Conservation (phyloP, 768 basidiomycete species). For the Russula virescens region DNA sequence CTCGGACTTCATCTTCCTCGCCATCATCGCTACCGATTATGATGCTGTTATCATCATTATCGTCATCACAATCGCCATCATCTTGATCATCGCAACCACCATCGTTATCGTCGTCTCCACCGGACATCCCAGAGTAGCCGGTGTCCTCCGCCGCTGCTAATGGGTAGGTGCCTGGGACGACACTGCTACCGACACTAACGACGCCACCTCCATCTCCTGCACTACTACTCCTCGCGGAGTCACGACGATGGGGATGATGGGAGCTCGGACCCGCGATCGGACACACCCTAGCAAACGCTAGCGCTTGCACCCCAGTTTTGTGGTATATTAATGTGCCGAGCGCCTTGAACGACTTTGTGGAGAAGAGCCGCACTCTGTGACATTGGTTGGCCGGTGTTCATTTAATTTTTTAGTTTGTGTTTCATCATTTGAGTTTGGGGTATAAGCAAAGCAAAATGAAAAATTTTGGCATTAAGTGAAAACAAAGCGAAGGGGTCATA, state of each 20-base stretch:
- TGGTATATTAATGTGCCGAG: conserved; percentile 85
- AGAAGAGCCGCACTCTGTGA: conserved; percentile 72
- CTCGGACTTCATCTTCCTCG: not conserved
- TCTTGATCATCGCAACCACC: not conserved
- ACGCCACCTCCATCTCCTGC: not conserved
- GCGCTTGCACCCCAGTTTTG: conserved; percentile 65
- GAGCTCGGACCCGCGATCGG: not conserved
- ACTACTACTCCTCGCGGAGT: not conserved
- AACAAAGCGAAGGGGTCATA: not conserved
- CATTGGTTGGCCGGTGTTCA: not conserved
- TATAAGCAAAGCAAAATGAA: too few relatives aligned
- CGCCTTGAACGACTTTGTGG: conserved; percentile 70
- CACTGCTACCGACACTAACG: too few relatives aligned
- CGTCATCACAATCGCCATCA: not conserved
- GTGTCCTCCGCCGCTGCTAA: too few relatives aligned
- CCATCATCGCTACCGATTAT: too few relatives aligned
- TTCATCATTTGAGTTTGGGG: too few relatives aligned
- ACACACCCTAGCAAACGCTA: conserved; percentile 55
- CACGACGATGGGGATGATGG: not conserved
- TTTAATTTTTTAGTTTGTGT: not conserved
- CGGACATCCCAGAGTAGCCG: not conserved
- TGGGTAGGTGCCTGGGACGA: too few relatives aligned
- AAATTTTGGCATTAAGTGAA: not conserved
- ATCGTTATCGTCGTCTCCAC: not conserved
- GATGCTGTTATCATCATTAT: too few relatives aligned